A percentile compares a stretch with the other conserved stretches of the same genome.
Evolutionary conservation across 495 filamentous ascomycete species (phyloP).

Genomic region (Talaromyces nanjingensis): DNA sequence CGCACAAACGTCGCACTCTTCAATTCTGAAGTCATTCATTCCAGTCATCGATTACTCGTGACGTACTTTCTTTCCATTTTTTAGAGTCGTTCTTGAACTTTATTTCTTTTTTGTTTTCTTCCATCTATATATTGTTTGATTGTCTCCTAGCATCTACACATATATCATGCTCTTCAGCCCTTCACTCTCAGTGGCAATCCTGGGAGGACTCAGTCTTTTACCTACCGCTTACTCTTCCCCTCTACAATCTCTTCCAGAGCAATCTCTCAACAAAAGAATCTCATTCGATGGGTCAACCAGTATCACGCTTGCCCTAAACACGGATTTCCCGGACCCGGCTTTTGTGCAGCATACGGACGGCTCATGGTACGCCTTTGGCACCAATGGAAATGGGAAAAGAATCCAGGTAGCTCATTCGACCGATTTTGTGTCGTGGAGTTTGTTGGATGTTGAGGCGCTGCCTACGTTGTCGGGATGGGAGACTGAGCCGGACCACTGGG

Average conservation of each 20-base stretch:
- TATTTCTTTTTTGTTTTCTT: background rate
- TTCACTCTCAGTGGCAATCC: background rate
- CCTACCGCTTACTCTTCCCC: background rate
- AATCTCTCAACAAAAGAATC: background rate
- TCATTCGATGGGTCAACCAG: conserved; percentile 9
- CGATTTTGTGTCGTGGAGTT: conserved; percentile 28
- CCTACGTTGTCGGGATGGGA: conserved; percentile 28
- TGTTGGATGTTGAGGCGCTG: conserved; percentile 32
- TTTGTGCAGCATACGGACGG: conserved; percentile 26
- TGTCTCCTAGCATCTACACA: background rate
- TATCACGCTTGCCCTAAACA: conserved; percentile 22
- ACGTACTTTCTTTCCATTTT: background rate
- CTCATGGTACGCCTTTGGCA: conserved; percentile 36
- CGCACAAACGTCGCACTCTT: background rate
- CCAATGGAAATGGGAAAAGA: conserved; percentile 25
- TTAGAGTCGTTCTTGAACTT: background rate
- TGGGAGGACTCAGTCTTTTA: background rate
- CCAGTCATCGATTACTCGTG: background rate
- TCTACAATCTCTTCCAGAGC: background rate
- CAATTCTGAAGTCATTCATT: background rate
- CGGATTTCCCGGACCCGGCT: conserved; percentile 32
- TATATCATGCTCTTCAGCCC: background rate
- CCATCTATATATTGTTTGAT: background rate
- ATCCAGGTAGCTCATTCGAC: conserved; percentile 29
- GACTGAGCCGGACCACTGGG: conserved; percentile 26